phyloP scores from a whole-genome alignment of 805 yeast species.

The Kodamaea restingae region DNA sequence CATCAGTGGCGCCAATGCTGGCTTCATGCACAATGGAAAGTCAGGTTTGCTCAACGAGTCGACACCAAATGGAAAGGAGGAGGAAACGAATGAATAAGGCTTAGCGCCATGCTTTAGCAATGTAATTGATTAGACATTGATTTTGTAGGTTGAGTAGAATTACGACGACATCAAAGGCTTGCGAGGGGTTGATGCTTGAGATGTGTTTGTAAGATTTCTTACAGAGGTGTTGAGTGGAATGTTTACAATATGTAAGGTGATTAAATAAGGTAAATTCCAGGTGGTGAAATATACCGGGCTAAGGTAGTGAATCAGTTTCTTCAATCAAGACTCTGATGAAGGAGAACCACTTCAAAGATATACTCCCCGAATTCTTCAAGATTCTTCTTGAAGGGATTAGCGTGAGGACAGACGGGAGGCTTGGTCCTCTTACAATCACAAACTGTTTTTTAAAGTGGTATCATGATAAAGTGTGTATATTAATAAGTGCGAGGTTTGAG shows the following conservation, averaged over 20 bases:
- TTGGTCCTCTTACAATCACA: constrained; percentile 4
- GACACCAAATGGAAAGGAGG: constrained; percentile 22
- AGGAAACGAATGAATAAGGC: neutral
- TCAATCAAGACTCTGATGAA: too few relatives aligned
- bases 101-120: neutral
- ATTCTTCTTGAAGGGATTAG: constrained; percentile 3
- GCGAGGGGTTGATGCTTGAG: too few relatives aligned
- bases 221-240: too few relatives aligned
- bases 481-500: neutral
- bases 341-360: neutral
- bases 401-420: neutral
- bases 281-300: too few relatives aligned
- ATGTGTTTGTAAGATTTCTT: too few relatives aligned
- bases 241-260: too few relatives aligned
- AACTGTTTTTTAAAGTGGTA: constrained; percentile 8
- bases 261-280: too few relatives aligned
- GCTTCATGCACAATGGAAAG: constrained; percentile 45
- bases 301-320: too few relatives aligned
- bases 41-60: constrained; percentile 54
- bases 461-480: constrained; percentile 3
- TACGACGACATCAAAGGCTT: too few relatives aligned
- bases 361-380: constrained; percentile 1
- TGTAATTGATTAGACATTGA: too few relatives aligned
- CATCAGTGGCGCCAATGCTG: constrained; percentile 46
- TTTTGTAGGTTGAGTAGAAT: too few relatives aligned